Base-by-base conservation (phyloP, 2,329 filamentous ascomycete species). In the Anthostomella pinea region DNA sequence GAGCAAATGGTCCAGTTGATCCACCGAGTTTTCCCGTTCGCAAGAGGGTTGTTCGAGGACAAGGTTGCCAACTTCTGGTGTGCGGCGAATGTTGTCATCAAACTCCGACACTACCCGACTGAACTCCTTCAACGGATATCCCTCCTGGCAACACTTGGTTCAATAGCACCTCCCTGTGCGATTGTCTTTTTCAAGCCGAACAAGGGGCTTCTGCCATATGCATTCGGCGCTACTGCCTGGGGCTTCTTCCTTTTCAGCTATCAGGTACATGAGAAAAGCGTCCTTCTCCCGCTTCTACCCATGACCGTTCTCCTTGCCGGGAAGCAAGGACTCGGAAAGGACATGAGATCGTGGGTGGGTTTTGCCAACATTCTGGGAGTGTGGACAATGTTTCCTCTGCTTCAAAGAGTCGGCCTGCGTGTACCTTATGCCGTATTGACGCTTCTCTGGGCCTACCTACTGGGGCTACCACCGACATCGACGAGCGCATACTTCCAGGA, bases 21-120 rank as follows among this genome's bases (percentile, higher is more conserved):
- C 8, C 87, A 96, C 60, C 84, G 93, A n/a, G 77, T 97, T 39
- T 97, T 98, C 54, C 93, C 94, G 1, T 96, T 98, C 58, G 81
- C 90, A 1, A 81, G 93, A n/a, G 93, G 93, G 3, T 69, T 98
- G 6, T 98, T 97, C 55, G 94, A 98, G 66, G 93, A 97, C 69
- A 98, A 98, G 65, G 94, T 98, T 14, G 93, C 93, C 56, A 98
- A 98, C 59, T 85, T 96, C 55, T 98, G 93, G 93, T 98, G 93
- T 59, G 84, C 89, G 4, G 73, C 91, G 38, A 94, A 97, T 59
- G 84, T 93, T 1, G 73, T 94, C 37, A 73, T 95, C 67, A 98
- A 98, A 66, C 77, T 98, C 23, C 78, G 85, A 45, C 69, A 77
- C 13, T 93, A 88, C 49, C 80, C 87, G 1, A 64, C 79, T 3